Percentiles rank a stretch among this genome's conserved stretches.
These are phyloP conservation scores for Rhizoclosmatium sp. DNA, from an alignment of 192 early-diverging fungal genomes.

Conservation along the genomic window DNA sequence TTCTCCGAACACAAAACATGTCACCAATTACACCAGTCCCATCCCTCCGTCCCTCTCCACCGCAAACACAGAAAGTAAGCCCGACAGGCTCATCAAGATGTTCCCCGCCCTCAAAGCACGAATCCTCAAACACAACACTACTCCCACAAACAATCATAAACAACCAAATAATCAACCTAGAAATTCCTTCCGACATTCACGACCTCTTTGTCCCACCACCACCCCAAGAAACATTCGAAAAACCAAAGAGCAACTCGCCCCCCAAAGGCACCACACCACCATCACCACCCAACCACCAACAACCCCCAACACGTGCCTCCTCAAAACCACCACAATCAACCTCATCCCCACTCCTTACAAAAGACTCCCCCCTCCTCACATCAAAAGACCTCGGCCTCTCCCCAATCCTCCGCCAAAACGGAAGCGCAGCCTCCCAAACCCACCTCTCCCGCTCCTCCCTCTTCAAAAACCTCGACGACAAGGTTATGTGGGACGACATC, in stretches of 20 bases:
- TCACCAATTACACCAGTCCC: background rate
- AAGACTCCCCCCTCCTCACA: too few relatives aligned
- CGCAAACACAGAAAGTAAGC: background rate
- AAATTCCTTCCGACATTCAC: conserved; percentile 7
- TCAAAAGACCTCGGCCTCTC: background rate
- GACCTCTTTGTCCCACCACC: background rate
- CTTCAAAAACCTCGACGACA: background rate
- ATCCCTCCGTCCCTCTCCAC: background rate
- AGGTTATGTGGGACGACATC: background rate
- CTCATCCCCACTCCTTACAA: background rate
- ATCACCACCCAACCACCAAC: background rate
- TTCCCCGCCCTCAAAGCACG: background rate
- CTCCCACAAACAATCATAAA: conserved; percentile 1
- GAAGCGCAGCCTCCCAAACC: background rate
- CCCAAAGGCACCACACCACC: background rate
- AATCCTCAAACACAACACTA: background rate
- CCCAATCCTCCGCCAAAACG: background rate
- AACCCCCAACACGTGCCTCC: background rate
- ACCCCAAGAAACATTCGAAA: background rate
- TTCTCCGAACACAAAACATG: conserved; percentile 5
- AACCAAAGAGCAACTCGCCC: background rate
- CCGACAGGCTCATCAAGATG: background rate
- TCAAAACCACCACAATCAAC: background rate
- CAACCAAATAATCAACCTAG: conserved; percentile 17
- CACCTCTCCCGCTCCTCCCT: background rate